These are phyloP conservation scores for Ceratocystis alfenasii DNA, from an alignment of 2,329 filamentous ascomycete species.

Conservation along the genomic window DNA sequence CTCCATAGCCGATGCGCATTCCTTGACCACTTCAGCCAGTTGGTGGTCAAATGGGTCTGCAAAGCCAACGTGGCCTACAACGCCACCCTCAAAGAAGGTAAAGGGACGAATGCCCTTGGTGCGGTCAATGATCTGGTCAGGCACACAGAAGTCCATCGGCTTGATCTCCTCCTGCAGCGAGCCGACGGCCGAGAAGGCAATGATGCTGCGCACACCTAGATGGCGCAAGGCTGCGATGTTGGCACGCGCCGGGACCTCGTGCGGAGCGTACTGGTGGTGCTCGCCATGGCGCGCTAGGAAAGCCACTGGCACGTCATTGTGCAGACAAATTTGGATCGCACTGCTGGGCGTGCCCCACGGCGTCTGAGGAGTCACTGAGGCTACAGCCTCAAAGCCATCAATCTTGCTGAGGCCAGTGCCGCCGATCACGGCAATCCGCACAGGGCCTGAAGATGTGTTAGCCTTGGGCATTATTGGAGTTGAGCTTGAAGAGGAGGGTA, in stretches of 20 bases:
- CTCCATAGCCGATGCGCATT: slow-evolving; percentile 61
- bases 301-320: slow-evolving; percentile 69
- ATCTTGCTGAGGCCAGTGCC: slow-evolving; percentile 86
- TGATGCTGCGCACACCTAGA: slow-evolving; percentile 78
- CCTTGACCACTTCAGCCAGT: slow-evolving; percentile 63
- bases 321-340: slow-evolving; percentile 76
- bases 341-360: slow-evolving; percentile 76
- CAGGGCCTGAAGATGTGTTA: slow-evolving; percentile 40
- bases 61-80: slow-evolving; percentile 90
- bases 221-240: slow-evolving; percentile 95
- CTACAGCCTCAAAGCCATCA: slow-evolving; percentile 74
- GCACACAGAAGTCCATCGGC: slow-evolving; percentile 91
- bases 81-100: slow-evolving; percentile 87
- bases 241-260: slow-evolving; percentile 87
- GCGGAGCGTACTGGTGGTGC: slow-evolving; percentile 80
- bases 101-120: slow-evolving; percentile 91
- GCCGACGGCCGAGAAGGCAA: slow-evolving; percentile 92
- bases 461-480: slow-evolving; percentile 10
- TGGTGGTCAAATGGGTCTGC: slow-evolving; percentile 84
- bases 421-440: slow-evolving; percentile 81
- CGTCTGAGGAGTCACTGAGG: slow-evolving; percentile 61
- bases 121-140: slow-evolving; percentile 92
- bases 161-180: slow-evolving; percentile 85
- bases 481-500: neutral
- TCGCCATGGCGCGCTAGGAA: slow-evolving; percentile 89